Percentiles rank a stretch among this genome's conserved stretches.
Evolutionary conservation across 1,139 yeast genomes (phyloP).

Genomic region (Arxiozyma slooffiae): DNA sequence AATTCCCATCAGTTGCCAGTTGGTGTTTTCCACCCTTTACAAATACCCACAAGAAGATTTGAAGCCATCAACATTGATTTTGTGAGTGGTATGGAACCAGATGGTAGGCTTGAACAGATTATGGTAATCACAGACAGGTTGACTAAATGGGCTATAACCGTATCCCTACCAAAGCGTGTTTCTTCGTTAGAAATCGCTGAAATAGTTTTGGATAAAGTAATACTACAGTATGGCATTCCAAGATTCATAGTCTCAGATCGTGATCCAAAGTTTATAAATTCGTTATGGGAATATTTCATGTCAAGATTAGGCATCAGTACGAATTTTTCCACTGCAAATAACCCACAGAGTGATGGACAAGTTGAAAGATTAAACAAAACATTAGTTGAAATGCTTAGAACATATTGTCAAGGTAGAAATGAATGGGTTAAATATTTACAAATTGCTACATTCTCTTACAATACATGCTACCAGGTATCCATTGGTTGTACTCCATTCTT

Average conservation of each 20-base stretch:
- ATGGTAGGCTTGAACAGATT: neutral
- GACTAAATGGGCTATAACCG: slow-evolving; percentile 1
- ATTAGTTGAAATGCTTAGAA: neutral
- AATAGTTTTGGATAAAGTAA: neutral
- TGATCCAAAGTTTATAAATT: neutral
- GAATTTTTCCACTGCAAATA: neutral
- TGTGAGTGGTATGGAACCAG: neutral
- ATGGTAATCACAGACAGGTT: slow-evolving; percentile 1
- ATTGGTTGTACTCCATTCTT: neutral
- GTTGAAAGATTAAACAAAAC: too few species aligned
- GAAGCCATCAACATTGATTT: slow-evolving; percentile 2
- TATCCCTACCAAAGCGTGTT: neutral
- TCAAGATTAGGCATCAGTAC: neutral
- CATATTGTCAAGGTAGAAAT: slow-evolving; percentile 14
- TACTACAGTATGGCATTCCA: neutral
- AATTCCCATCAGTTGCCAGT: neutral
- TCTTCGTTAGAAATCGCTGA: neutral
- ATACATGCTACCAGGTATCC: neutral
- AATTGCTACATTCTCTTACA: neutral
- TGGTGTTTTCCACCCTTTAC: slow-evolving; percentile 1
- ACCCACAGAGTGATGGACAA: neutral
- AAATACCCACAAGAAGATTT: neutral
- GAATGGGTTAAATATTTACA: slow-evolving; percentile 6
- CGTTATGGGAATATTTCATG: neutral
- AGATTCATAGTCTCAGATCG: neutral